Conservation (phyloP, 1,284 basidiomycete species). For the Naganishia sp. region DNA sequence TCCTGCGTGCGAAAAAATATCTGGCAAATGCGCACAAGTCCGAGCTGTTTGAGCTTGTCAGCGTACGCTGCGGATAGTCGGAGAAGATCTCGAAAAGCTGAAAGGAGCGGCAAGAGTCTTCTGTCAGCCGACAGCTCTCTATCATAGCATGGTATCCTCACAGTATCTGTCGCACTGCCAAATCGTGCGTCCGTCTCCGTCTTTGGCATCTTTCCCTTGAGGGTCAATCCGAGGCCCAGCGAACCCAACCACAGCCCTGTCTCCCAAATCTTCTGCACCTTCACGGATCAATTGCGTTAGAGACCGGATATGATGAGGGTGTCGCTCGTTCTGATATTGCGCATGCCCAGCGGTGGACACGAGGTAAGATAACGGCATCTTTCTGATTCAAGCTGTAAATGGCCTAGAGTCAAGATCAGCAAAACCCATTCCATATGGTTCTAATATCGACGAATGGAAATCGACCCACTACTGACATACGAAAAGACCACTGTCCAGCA, state of each 20-base stretch:
- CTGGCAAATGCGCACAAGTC: not conserved
- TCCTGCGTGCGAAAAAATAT: too few relatives aligned
- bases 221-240: conserved; percentile 32
- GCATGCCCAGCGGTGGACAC: conserved; percentile 49
- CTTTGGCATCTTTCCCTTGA: not conserved
- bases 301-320: conserved; percentile 46
- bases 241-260: conserved; percentile 52
- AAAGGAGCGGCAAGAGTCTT: not conserved
- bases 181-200: not conserved
- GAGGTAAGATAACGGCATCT: conserved; percentile 45
- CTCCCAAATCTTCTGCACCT: conserved; percentile 43
- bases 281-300: conserved; percentile 49
- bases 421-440: too few relatives aligned
- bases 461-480: too few relatives aligned
- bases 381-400: not conserved
- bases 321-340: conserved; percentile 41
- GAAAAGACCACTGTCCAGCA: too few relatives aligned
- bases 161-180: conserved; percentile 42
- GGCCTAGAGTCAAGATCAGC: not conserved
- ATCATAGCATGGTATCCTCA: conserved; percentile 34
- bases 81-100: conserved; percentile 27
- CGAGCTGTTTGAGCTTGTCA: conserved; percentile 35
- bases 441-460: too few relatives aligned
- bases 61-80: conserved; percentile 30
- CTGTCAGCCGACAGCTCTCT: not conserved